Base-by-base conservation (phyloP, 2,329 filamentous ascomycete genomes). In the Penicillium sp. region DNA sequence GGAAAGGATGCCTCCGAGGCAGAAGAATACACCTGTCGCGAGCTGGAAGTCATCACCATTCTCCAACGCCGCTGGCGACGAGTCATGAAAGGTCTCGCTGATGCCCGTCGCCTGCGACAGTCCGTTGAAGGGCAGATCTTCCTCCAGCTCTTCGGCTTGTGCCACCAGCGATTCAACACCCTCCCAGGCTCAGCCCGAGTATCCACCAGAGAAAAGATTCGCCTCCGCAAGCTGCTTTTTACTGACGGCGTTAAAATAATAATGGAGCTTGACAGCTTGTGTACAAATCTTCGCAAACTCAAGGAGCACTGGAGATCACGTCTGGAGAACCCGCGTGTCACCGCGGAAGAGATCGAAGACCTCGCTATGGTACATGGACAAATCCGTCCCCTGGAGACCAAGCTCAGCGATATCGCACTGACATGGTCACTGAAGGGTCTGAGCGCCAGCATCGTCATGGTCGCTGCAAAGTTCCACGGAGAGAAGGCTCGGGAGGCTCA, bases 31-130 rank as follows among this genome's bases (percentile, higher is more conserved):
- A 46, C 43, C 3, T 14, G 38, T 1, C 30, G 45, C 5, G 53
- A 60, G 18, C 41, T 46, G 1, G 42, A 50, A 2, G 44, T 35
- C 9, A 38, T 60, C 24, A 38, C n/a, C 1, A 49, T 36, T 10
- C 43, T 60, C 11, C 57, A 60, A 40, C 27, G 50, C 4, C 48
- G 53, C 6, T 60, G 57, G 57, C 47, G 50, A 33, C 22, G 40
- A 13, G 42, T 56, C 14, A 44, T 50, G 33, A 33, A 42, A 6
- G n/a, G 36, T 7, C 35, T 53, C 2, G 27, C 44, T 5, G 40
- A 50, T 1, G 46, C 35, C 9, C 55, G 53, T 4, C 11, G 24
- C 10, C 18, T 38, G 8, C 35, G 18, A 28, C 13, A 50, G 28
- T 45, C 43, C 2, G 14, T 13, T 10, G 35, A 52, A 16, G 53